Base-by-base conservation (phyloP, 495 filamentous ascomycete genomes). In the Pyrenula massariospora region DNA sequence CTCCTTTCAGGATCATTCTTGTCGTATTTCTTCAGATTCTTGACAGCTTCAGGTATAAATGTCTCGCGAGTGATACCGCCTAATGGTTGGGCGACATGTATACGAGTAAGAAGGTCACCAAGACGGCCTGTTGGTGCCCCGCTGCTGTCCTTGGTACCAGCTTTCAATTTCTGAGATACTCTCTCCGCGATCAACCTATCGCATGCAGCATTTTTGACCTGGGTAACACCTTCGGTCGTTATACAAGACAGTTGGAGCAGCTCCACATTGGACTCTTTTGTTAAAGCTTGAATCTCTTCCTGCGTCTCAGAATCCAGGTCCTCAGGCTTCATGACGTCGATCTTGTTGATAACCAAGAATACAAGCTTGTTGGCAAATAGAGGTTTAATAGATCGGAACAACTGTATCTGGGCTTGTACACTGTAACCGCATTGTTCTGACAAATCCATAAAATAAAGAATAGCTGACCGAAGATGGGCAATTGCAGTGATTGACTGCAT, bases 401-500 rank as follows among this genome's bases (percentile, higher is more conserved):
- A 82, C 61, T 89, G 80, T 67, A 95, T 89, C 70, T 98, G 93
- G 10, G 91, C 91, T 56, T 82, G 72, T 50, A 98, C 87, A 1
- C 89, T 90, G 76, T 96, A 98, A 36, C 93, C 93, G 60, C 93
- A 98, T 75, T 96, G 91, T 73, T 97, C 94, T 19, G 88, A 93
- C 57, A 97, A 79, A 73, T 97, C 93, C 84, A 98, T 95, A 72
- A 98, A 98, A 72, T 96, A 98, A 55, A 96, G 75, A 57, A 97
- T 91, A 22, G 91, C 91, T 24, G 89, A 91, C 53, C 93, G 84
- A 57, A 98, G 75, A 78, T 98, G 93, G 49, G 93, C 93, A 71
- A 98, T 94, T 10, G 93, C 93, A 12, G 92, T 96, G 59, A 98
- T 96, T 15, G 86, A 91, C 69, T 90, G 93, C 91, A 97, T 96